Base-by-base conservation (phyloP, 2,329 filamentous ascomycete species). In the Sporothrix inflata region DNA sequence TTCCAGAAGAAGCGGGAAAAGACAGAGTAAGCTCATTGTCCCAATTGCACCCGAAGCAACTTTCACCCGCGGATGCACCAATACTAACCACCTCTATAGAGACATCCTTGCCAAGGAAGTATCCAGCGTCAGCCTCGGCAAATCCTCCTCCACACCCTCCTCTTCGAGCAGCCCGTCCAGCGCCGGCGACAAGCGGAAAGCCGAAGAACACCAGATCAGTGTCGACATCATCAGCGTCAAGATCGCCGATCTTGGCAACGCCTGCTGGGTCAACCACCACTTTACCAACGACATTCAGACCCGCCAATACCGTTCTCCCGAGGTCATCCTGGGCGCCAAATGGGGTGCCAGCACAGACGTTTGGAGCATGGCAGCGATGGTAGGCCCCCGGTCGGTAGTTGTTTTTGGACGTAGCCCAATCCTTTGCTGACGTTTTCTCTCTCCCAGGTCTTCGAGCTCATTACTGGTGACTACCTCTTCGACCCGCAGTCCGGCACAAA, bases 281-380 rank as follows among this genome's bases (percentile, higher is more conserved):
- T 99, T 99, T 83, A 99, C 96, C 79, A 98, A 99, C 80, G 96
- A 99, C 80, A 99, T 99, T 78, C 96, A 99, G 81, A 99, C 96
- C 9, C 88, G 96, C 78, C 96, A 99, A 83, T 99, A 99, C 82
- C 88, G 96, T 72, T 98, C 96, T 1, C 96, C 96, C 1, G 96
- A 99, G 82, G 96, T 99, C 72, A 98, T 99, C 74, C 85, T 99
- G 24, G 96, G 96, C 51, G 90, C 94, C 3, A 98, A 98, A 85
- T 99, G 96, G 96, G 96, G 96, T 76, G 96, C 96, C n/a, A 98
- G 95, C 80, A 98, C 96, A 1, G 96, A 99, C 82, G 93, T 98
- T 8, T 99, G 96, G 96, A 98, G 95, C 83, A 99, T 99, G 96
- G 94, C 96, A 73, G 93, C 93, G 76, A 99, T 99, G 96, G 96